A percentile compares a stretch with the other conserved stretches of the same genome.
These are phyloP conservation scores for Scheffersomyces stambukii DNA, from an alignment of 1,139 yeast genomes.

Conservation along the genomic window DNA sequence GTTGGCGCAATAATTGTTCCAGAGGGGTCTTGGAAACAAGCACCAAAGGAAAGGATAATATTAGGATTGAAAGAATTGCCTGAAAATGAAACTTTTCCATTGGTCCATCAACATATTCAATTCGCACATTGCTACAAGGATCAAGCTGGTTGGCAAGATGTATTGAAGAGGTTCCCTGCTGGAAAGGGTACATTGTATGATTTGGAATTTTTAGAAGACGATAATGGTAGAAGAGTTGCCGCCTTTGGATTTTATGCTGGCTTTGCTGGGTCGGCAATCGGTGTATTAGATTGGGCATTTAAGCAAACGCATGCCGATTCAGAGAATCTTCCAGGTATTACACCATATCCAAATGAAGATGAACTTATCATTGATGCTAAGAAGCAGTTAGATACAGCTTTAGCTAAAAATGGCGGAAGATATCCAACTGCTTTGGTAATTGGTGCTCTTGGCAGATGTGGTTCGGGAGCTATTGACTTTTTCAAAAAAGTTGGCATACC, in stretches of 20 bases:
- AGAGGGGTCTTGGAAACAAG: constrained; percentile 86
- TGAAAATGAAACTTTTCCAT: constrained; percentile 84
- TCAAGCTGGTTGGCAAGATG: constrained; percentile 97
- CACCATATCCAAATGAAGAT: constrained; percentile 79
- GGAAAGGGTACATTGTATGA: constrained; percentile 92
- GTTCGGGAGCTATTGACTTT: constrained; percentile 92
- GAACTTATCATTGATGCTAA: constrained; percentile 69
- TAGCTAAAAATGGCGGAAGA: constrained; percentile 55
- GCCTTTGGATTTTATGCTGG: constrained; percentile 99
- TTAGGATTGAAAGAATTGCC: constrained; percentile 95
- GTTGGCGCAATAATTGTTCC: constrained; percentile 90
- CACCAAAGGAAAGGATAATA: constrained; percentile 86
- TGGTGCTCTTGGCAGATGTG: constrained; percentile 98
- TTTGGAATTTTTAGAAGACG: constrained; percentile 90
- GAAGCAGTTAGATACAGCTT: constrained; percentile 55
- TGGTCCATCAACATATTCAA: constrained; percentile 92
- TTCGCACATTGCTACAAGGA: constrained; percentile 98
- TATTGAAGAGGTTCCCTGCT: constrained; percentile 78
- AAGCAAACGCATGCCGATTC: constrained; percentile 67
- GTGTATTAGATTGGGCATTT: constrained; percentile 91
- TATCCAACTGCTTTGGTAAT: constrained; percentile 81
- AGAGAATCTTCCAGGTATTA: constrained; percentile 68
- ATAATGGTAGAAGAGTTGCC: constrained; percentile 95
- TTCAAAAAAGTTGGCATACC: constrained; percentile 85
- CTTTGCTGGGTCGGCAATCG: constrained; percentile 97